Conservation (phyloP, 768 basidiomycete species). For the Leucocoprinus birnbaumii region DNA sequence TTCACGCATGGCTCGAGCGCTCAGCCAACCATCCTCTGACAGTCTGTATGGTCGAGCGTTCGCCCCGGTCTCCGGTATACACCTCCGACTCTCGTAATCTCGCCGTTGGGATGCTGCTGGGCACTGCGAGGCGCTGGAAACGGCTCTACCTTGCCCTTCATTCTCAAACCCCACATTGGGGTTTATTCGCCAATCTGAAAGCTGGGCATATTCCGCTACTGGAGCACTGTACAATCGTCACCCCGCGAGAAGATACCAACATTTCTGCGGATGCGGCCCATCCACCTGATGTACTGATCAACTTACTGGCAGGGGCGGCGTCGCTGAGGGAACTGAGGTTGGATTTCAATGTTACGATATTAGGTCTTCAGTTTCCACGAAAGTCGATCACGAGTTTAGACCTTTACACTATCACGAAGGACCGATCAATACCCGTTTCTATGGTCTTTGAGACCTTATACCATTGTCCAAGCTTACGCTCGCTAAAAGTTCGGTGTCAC, state of each 20-base stretch:
- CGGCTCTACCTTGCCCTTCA: conserved; percentile 5
- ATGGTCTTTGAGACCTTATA: conserved; percentile 9
- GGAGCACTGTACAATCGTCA: conserved; percentile 6
- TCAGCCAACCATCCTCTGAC: conserved; percentile 9
- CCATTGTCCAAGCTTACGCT: conserved; percentile 2
- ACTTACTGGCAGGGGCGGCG: conserved; percentile 1
- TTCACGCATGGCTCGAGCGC: conserved; percentile 10
- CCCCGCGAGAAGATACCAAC: conserved; percentile 3
- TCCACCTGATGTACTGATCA: background rate
- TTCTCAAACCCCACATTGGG: conserved; percentile 7
- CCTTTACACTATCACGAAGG: conserved; percentile 1
- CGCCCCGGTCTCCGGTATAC: conserved; percentile 6
- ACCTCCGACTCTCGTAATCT: conserved; percentile 8
- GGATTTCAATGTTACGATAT: conserved; percentile 5
- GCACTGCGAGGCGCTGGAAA: conserved; percentile 7
- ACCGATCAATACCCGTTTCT: conserved; percentile 9
- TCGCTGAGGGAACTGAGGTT: background rate
- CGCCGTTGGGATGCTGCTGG: conserved; percentile 6
- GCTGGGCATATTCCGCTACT: background rate
- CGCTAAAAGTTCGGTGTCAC: conserved; percentile 4
- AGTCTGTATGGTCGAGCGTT: conserved; percentile 9
- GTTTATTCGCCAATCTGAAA: conserved; percentile 3
- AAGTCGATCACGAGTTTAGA: conserved; percentile 5
- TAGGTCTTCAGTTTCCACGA: conserved; percentile 1
- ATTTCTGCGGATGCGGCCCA: background rate